These are phyloP conservation scores for Candida tropicalis DNA, from an alignment of 1,139 yeast genomes.

Conservation along the genomic window DNA sequence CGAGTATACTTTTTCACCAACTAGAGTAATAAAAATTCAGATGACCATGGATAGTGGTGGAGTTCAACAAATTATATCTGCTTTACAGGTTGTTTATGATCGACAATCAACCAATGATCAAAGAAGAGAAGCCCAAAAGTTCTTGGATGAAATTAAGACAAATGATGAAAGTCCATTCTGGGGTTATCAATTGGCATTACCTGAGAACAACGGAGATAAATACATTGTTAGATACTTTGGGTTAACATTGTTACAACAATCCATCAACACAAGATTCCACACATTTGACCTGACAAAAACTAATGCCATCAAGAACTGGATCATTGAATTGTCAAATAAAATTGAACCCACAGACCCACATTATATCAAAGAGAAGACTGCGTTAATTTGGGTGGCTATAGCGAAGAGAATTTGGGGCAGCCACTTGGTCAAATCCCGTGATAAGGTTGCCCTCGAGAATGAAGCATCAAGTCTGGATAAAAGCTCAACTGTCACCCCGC, in stretches of 20 bases:
- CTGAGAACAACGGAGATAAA: slow-evolving; percentile 60
- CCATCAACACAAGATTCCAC: slow-evolving; percentile 60
- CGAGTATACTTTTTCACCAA: background rate
- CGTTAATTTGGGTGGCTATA: slow-evolving; percentile 87
- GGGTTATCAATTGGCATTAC: slow-evolving; percentile 85
- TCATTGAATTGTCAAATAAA: slow-evolving; percentile 71
- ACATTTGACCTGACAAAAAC: slow-evolving; percentile 65
- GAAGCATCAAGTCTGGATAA: slow-evolving; percentile 1
- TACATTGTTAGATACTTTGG: slow-evolving; percentile 90
- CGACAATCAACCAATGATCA: slow-evolving; percentile 66
- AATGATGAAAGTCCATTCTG: slow-evolving; percentile 86
- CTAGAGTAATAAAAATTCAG: background rate
- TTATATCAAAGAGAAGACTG: slow-evolving; percentile 85
- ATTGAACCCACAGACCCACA: slow-evolving; percentile 75
- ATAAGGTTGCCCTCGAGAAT: background rate
- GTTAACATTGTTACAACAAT: slow-evolving; percentile 71
- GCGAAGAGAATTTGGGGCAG: slow-evolving; percentile 95
- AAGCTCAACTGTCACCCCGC: slow-evolving; percentile 21
- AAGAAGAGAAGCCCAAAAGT: slow-evolving; percentile 69
- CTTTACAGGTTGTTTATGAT: slow-evolving; percentile 77
- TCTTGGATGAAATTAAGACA: slow-evolving; percentile 73
- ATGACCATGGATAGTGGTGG: slow-evolving; percentile 65
- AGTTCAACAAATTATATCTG: slow-evolving; percentile 69
- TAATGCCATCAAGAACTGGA: slow-evolving; percentile 78
- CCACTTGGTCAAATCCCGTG: slow-evolving; percentile 33